Conservation (phyloP, 2,329 filamentous ascomycete species). For the Macroventuria anomochaeta region DNA sequence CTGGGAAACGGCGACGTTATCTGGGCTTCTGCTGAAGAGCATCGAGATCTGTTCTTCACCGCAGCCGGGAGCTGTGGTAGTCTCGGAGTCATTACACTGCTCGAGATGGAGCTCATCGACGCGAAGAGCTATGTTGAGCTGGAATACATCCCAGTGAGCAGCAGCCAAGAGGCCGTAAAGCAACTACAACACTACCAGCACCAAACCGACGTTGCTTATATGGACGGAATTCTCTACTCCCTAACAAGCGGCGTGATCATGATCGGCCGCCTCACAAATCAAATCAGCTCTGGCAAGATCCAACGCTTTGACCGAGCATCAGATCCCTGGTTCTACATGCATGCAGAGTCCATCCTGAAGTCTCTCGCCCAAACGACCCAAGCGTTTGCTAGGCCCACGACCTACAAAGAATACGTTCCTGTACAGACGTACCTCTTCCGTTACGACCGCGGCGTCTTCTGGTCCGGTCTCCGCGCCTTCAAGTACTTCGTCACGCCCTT, state of each 20-base stretch:
- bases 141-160: slow-evolving; percentile 64
- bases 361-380: slow-evolving; percentile 2
- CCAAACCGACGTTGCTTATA: slow-evolving; percentile 62
- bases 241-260: slow-evolving; percentile 64
- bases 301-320: slow-evolving; percentile 61
- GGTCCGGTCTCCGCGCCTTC: slow-evolving; percentile 67
- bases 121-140: slow-evolving; percentile 66
- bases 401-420: slow-evolving; percentile 52
- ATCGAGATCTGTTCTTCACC: slow-evolving; percentile 64
- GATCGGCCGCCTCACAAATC: slow-evolving; percentile 63
- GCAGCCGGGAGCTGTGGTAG: slow-evolving; percentile 67
- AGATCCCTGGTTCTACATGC: slow-evolving; percentile 79
- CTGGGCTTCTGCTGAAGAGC: slow-evolving; percentile 53
- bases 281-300: slow-evolving; percentile 44
- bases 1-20: slow-evolving; percentile 64
- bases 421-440: slow-evolving; percentile 64
- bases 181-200: slow-evolving; percentile 56
- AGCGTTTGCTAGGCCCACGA: slow-evolving; percentile 6
- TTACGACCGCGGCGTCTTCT: slow-evolving; percentile 70
- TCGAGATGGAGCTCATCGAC: slow-evolving; percentile 65
- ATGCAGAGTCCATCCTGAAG: slow-evolving; percentile 56
- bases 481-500: slow-evolving; percentile 67
- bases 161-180: slow-evolving; percentile 58
- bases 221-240: slow-evolving; percentile 73
- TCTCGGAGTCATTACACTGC: slow-evolving; percentile 65